phyloP scores from a whole-genome alignment of 2,329 filamentous ascomycete species.

The Akanthomyces lecanii region DNA sequence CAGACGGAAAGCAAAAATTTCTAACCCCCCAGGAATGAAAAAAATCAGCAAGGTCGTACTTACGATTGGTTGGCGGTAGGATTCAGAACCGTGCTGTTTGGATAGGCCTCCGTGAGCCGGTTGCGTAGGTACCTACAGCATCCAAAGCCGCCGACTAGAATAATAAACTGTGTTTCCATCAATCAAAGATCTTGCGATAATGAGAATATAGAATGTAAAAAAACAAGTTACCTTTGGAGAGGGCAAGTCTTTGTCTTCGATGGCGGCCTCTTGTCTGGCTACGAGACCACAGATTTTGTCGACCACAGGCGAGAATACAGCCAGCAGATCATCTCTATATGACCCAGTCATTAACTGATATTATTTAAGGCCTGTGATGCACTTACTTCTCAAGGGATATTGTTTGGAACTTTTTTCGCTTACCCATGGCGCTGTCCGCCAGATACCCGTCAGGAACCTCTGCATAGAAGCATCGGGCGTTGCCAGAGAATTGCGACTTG shows the following conservation, averaged over 20 bases:
- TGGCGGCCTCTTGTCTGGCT: slow-evolving; percentile 20
- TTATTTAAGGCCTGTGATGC: neutral
- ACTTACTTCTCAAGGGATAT: neutral
- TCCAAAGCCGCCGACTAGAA: slow-evolving; percentile 39
- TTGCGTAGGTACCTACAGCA: slow-evolving; percentile 27
- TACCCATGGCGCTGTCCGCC: neutral
- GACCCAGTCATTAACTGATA: too few relatives aligned
- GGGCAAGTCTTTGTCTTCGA: neutral
- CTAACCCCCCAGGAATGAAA: neutral
- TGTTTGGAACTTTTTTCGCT: neutral
- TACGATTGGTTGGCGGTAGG: slow-evolving; percentile 30
- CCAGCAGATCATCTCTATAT: slow-evolving; percentile 23
- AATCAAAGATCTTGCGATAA: neutral
- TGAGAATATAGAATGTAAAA: neutral
- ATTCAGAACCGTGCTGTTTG: slow-evolving; percentile 27
- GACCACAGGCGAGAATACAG: slow-evolving; percentile 24
- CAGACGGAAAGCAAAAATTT: neutral
- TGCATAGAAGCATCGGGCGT: slow-evolving; percentile 18
- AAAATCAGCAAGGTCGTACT: slow-evolving; percentile 13
- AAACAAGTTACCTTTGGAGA: neutral
- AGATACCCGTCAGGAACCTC: slow-evolving; percentile 20
- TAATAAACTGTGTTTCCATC: slow-evolving; percentile 28
- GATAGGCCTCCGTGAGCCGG: slow-evolving; percentile 14
- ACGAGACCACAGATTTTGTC: slow-evolving; percentile 24
- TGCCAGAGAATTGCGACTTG: slow-evolving; percentile 23